Conservation (phyloP, 805 yeast species). For the Ogataea saltuana region DNA sequence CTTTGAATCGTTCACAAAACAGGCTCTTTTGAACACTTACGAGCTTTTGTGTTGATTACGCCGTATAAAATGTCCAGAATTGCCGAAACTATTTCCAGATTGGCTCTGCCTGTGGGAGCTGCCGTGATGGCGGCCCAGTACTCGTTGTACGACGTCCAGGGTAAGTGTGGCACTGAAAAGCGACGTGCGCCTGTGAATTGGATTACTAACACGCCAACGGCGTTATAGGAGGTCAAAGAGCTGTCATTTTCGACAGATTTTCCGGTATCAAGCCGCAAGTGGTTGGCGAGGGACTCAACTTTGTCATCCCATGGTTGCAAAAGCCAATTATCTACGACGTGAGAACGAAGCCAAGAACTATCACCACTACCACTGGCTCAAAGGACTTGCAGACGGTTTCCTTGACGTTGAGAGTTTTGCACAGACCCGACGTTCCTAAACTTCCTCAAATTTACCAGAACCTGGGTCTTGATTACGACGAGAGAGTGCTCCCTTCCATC, state of each 20-base stretch:
- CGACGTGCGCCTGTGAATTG: too few species aligned
- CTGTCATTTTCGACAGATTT: slow-evolving; percentile 91
- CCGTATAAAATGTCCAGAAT: slow-evolving; percentile 39
- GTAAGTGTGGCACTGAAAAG: too few species aligned
- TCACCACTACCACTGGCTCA: slow-evolving; percentile 93
- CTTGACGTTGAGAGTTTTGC: slow-evolving; percentile 87
- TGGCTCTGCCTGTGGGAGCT: slow-evolving; percentile 73
- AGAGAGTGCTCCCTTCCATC: slow-evolving; percentile 93
- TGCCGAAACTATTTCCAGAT: slow-evolving; percentile 42
- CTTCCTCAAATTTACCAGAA: slow-evolving; percentile 88
- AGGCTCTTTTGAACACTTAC: too few species aligned
- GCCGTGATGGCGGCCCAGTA: slow-evolving; percentile 73
- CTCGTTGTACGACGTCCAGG: slow-evolving; percentile 91
- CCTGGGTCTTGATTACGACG: slow-evolving; percentile 93
- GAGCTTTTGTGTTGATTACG: too few species aligned
- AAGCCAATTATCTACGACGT: slow-evolving; percentile 89
- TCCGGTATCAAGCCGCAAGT: slow-evolving; percentile 87
- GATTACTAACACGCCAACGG: slow-evolving; percentile 3
- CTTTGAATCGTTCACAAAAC: too few species aligned
- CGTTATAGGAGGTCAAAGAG: slow-evolving; percentile 73
- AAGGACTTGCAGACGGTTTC: slow-evolving; percentile 96
- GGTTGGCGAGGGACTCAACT: slow-evolving; percentile 96
- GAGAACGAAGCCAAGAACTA: slow-evolving; percentile 91
- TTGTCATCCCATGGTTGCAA: slow-evolving; percentile 94
- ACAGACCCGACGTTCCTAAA: slow-evolving; percentile 84